These are phyloP conservation scores for Gautieria morchelliformis DNA, from an alignment of 768 basidiomycete species.

Conservation along the genomic window DNA sequence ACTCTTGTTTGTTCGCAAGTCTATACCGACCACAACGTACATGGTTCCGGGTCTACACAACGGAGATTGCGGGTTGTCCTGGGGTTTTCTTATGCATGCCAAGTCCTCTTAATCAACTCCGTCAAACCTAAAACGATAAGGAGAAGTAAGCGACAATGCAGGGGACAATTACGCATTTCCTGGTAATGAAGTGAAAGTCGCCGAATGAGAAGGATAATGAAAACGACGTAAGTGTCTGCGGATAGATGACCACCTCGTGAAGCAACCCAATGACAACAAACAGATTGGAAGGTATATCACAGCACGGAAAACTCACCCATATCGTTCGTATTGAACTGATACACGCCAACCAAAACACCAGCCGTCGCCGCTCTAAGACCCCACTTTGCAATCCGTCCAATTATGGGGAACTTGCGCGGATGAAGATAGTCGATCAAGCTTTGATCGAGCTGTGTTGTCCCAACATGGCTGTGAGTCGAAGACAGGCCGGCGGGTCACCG, in stretches of 20 bases:
- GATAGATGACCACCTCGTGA: background rate
- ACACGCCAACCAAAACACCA: conserved; percentile 80
- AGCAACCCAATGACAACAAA: background rate
- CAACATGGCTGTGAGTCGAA: background rate
- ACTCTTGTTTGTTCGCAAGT: background rate
- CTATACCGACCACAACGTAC: background rate
- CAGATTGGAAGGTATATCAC: background rate
- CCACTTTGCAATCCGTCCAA: conserved; percentile 71
- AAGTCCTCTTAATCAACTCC: conserved; percentile 73
- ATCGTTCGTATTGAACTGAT: conserved; percentile 98
- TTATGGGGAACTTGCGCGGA: conserved; percentile 81
- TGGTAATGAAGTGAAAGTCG: too few species aligned
- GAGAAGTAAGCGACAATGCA: background rate
- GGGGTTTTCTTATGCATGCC: conserved; percentile 51
- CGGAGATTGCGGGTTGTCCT: background rate
- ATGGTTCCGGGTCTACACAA: background rate
- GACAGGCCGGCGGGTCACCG: background rate
- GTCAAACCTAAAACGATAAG: conserved; percentile 56
- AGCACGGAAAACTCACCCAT: conserved; percentile 54
- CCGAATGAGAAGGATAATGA: too few species aligned
- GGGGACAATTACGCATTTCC: background rate
- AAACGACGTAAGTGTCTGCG: too few species aligned
- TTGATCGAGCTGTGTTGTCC: conserved; percentile 54
- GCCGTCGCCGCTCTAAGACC: conserved; percentile 65
- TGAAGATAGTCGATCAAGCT: conserved; percentile 86